Base-by-base conservation (phyloP, 768 basidiomycete species). In the Vararia minispora region DNA sequence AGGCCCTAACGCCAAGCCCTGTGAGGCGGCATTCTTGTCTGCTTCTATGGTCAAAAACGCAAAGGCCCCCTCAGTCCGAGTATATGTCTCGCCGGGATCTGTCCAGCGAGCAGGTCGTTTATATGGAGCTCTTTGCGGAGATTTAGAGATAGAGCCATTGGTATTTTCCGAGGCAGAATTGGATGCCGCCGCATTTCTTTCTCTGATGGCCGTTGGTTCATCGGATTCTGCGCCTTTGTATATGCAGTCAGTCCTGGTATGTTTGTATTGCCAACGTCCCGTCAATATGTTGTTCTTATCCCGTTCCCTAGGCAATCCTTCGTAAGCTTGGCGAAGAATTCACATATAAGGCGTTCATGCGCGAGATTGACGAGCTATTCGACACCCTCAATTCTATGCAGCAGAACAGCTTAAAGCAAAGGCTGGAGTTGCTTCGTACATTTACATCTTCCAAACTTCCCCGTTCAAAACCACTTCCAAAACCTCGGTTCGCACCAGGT, bases 171-270 rank as follows among this genome's bases (percentile, higher is more conserved):
- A 74, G 43, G 58, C 65, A 4, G 82, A 85, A 40, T 63, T 83
- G 0, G 81, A 83, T 51, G 75, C 77, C 1, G 58, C 74, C 13
- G 76, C 80, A 1, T 75, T 84, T 41, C 47, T 83, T 23, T 78
- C 78, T 0, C 76, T 84, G 74, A 84, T 84, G 82, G 74, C 79
- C 0, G 62, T 82, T 1, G 72, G 68, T 0, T 70, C 72, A 0
- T 71, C 74, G 0, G 76, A 79, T 1, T 60, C 64, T 0, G 71
- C 77, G 0, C 82, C 81, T 0, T 52, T 84, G 1, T 84, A 84
- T 52, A 71, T 84, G 50, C 81, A 84, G 37, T 68, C 72, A 0
- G 56, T 84, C 18, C 48, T 84, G 45, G 81, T 82, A 38, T 44
- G 78, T 76, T 46, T 49, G 65, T 47, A 13, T 32, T 7, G 11